Conservation (phyloP, 176 grass and related monocot genomes). For the Dactylis glomerata region DNA sequence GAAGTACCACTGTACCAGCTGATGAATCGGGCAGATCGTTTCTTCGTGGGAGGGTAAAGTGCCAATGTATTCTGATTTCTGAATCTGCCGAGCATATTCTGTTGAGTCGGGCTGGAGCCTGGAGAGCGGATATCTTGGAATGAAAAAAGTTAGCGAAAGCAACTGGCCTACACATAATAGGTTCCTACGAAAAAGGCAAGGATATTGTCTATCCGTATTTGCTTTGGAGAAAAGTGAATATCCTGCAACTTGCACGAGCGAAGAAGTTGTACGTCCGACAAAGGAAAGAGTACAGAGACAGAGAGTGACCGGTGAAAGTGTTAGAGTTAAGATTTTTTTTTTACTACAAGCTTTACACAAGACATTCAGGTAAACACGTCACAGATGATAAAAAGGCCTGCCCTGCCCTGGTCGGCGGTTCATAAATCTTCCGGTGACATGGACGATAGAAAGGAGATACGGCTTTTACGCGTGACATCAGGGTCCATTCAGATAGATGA, state of each 20-base stretch:
- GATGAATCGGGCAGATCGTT: neutral
- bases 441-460: neutral
- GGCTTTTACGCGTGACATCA: neutral
- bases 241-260: slow-evolving; percentile 4
- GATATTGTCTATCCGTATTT: neutral
- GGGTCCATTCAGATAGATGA: neutral
- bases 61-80: neutral
- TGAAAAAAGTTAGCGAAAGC: slow-evolving; percentile 11
- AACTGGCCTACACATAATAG: neutral
- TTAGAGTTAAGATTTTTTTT: neutral
- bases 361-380: neutral
- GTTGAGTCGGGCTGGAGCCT: too few species aligned
- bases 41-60: neutral
- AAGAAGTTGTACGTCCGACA: neutral
- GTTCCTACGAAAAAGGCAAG: neutral
- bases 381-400: neutral
- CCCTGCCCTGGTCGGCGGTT: neutral
- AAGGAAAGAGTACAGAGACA: neutral
- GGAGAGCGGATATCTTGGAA: neutral
- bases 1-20: neutral
- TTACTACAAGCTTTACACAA: neutral
- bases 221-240: slow-evolving; percentile 7
- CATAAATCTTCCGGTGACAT: neutral
- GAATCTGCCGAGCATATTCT: neutral
- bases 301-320: neutral